Evolutionary conservation across 192 early-diverging fungal genomes (phyloP).

Genomic region (Backusella luteola): DNA sequence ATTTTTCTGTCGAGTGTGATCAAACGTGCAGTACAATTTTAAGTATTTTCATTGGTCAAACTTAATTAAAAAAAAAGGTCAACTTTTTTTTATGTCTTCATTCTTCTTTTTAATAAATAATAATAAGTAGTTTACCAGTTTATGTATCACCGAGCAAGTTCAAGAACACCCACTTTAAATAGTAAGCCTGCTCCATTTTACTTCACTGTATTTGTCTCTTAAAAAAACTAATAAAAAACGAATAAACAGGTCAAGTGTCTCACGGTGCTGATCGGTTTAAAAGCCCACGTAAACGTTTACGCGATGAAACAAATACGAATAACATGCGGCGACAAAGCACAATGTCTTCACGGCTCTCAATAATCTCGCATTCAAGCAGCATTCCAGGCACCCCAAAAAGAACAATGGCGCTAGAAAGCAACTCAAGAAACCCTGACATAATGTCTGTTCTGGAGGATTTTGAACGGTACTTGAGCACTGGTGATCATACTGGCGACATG

Average conservation of each 20-base stretch:
- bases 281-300: conserved; percentile 1
- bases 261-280: neutral
- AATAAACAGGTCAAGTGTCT: neutral
- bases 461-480: neutral
- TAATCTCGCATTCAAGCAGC: neutral
- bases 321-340: neutral
- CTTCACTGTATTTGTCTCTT: neutral
- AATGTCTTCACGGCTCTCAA: neutral
- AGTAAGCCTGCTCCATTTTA: neutral
- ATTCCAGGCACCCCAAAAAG: neutral
- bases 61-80: neutral
- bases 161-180: neutral
- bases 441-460: neutral
- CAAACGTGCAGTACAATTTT: no score
- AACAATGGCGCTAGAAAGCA: neutral
- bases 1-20: no score
- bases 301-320: neutral
- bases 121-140: neutral
- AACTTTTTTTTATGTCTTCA: neutral
- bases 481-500: neutral
- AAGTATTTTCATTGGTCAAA: no score
- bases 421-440: neutral
- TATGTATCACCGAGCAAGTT: neutral
- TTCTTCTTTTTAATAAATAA: neutral
- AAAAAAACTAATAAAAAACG: neutral